Evolutionary conservation across 2,329 filamentous ascomycete species (phyloP).

Genomic region (Sarocladiaceae sp.): DNA sequence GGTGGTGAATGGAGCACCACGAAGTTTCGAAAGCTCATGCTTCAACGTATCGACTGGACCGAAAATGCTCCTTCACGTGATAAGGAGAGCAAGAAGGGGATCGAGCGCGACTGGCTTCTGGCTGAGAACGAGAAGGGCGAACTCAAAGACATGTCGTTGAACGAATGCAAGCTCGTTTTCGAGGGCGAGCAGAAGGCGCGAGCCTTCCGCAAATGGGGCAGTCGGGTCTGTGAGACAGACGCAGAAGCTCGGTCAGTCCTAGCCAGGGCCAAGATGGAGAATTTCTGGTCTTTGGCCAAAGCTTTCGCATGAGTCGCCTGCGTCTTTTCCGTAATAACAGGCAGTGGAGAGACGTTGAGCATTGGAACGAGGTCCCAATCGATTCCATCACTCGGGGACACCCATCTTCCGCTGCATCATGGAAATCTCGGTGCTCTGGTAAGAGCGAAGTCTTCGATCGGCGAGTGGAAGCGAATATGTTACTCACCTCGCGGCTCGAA

Average conservation of each 20-base stretch:
- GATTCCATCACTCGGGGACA: no score
- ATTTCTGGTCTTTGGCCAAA: conserved; percentile 89
- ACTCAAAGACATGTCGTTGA: conserved; percentile 73
- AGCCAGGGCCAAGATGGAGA: conserved; percentile 80
- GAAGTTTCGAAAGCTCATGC: conserved; percentile 87
- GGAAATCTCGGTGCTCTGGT: no score
- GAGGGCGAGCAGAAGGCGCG: conserved; percentile 81
- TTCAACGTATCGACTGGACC: conserved; percentile 90
- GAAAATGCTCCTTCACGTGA: conserved; percentile 71
- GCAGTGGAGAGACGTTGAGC: no score
- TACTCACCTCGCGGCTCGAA: no score
- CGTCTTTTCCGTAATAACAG: background rate
- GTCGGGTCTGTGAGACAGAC: conserved; percentile 89
- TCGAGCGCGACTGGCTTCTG: conserved; percentile 64
- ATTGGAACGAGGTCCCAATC: no score
- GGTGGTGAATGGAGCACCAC: conserved; percentile 78
- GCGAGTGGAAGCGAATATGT: no score
- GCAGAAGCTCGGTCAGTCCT: conserved; percentile 78
- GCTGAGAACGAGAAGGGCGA: conserved; percentile 72
- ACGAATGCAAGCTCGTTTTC: conserved; percentile 79
- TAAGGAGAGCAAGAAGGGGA: conserved; percentile 53
- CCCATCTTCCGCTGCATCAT: no score
- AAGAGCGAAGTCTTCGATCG: no score
- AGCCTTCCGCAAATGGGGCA: conserved; percentile 81
- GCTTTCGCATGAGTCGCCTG: conserved; percentile 22